These are phyloP conservation scores for Penicillium sp. DNA, from an alignment of 2,329 filamentous ascomycete genomes.

Conservation along the genomic window DNA sequence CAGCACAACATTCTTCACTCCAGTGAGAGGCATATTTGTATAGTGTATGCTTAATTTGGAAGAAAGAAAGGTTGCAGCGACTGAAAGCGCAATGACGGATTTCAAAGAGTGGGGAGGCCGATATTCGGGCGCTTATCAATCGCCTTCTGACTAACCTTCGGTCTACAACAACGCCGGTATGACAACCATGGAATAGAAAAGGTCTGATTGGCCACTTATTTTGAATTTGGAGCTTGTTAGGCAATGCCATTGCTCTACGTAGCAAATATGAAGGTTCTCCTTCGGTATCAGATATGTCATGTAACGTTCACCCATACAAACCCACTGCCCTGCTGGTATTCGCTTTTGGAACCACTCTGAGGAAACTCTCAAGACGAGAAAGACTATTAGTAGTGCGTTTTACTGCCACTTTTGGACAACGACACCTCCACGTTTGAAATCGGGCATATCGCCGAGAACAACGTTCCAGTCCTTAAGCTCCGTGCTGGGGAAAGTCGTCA, in stretches of 20 bases:
- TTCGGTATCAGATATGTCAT: conserved; percentile 8
- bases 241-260: conserved; percentile 2
- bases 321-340: not conserved
- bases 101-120: conserved; percentile 21
- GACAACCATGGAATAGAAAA: not conserved
- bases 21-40: conserved; percentile 42
- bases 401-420: conserved; percentile 53
- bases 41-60: not conserved
- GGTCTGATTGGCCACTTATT: not conserved
- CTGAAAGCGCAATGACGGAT: conserved; percentile 5
- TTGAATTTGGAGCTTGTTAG: not conserved
- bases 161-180: not conserved
- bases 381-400: not conserved
- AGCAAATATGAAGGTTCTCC: not conserved
- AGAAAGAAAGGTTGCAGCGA: conserved; percentile 1
- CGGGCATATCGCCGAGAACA: conserved; percentile 48
- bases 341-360: conserved; percentile 8
- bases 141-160: conserved; percentile 21
- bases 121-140: conserved; percentile 30
- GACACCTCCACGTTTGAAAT: conserved; percentile 53
- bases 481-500: conserved; percentile 66
- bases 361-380: not conserved
- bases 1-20: conserved; percentile 46
- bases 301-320: conserved; percentile 4
- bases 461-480: conserved; percentile 58